These are phyloP conservation scores for Metschnikowia noctiluminum DNA, from an alignment of 805 yeast species.

Conservation along the genomic window DNA sequence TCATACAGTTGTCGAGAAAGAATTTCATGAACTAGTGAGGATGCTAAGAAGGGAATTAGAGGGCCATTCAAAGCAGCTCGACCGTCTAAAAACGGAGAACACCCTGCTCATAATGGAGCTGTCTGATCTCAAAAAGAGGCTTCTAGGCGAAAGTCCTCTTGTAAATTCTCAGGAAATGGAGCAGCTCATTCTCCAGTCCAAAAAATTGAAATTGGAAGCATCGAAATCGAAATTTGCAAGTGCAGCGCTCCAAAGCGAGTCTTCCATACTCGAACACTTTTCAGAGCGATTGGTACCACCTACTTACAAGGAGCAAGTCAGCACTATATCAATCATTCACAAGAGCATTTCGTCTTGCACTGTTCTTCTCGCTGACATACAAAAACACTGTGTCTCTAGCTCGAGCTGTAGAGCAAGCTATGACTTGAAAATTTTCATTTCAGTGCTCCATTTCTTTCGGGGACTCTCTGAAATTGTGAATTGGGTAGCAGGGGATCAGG, in stretches of 20 bases:
- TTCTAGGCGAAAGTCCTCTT: not conserved
- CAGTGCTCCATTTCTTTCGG: not conserved
- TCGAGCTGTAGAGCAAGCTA: not conserved
- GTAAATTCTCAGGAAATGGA: conserved; percentile 2
- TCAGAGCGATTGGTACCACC: conserved; percentile 4
- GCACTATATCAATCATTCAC: not conserved
- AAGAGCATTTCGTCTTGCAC: conserved; percentile 1
- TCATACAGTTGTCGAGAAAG: conserved; percentile 42
- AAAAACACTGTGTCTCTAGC: not conserved
- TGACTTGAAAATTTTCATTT: not conserved
- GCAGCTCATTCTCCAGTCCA: conserved; percentile 2
- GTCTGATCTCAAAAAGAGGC: conserved; percentile 2
- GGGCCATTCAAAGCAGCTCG: conserved; percentile 1
- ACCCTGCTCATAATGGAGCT: conserved; percentile 1
- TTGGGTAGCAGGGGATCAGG: not conserved
- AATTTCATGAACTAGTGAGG: conserved; percentile 24
- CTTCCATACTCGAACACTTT: not conserved
- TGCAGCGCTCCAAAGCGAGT: not conserved
- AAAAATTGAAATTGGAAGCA: not conserved
- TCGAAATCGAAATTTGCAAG: not conserved
- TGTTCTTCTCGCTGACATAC: not conserved
- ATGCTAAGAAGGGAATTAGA: conserved; percentile 3
- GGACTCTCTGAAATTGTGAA: not conserved
- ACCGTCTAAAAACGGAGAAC: not conserved
- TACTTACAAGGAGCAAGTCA: conserved; percentile 1